phyloP scores from a whole-genome alignment of 257 asterid genomes.

The Paulownia fortunei region DNA sequence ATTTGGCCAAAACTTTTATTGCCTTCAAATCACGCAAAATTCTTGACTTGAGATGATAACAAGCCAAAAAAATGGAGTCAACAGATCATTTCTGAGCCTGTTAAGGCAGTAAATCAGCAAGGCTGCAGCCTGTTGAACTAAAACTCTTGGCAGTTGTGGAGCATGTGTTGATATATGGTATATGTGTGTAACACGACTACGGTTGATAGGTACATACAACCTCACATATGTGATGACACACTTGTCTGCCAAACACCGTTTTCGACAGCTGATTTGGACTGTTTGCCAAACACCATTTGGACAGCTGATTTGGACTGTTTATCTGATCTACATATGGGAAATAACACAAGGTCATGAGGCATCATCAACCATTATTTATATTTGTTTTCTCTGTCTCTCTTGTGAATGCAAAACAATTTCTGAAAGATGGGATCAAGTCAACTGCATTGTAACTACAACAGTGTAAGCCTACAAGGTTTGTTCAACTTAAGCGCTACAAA shows the following conservation, averaged over 20 bases:
- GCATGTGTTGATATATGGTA: too few relatives aligned
- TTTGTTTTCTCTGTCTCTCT: background rate
- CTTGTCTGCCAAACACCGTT: background rate
- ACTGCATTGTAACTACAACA: background rate
- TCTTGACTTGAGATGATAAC: too few relatives aligned
- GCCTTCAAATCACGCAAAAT: background rate
- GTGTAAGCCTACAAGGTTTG: background rate
- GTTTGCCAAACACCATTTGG: background rate
- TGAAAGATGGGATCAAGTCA: background rate
- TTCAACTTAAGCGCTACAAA: background rate
- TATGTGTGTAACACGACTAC: background rate
- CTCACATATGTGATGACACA: background rate
- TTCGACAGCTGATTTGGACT: background rate
- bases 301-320: constrained; percentile 8
- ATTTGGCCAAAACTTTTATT: background rate
- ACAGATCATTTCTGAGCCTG: too few relatives aligned
- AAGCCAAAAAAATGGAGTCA: too few relatives aligned
- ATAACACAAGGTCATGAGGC: background rate
- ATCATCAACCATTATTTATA: background rate
- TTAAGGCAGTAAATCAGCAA: too few relatives aligned
- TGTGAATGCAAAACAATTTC: background rate
- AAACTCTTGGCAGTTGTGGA: too few relatives aligned
- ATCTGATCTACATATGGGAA: background rate
- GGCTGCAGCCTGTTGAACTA: too few relatives aligned
- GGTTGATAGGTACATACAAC: constrained; percentile 1